Evolutionary conservation across 108 stramenopile genomes (phyloP).

Genomic region (Cyclotella distinguenda): DNA sequence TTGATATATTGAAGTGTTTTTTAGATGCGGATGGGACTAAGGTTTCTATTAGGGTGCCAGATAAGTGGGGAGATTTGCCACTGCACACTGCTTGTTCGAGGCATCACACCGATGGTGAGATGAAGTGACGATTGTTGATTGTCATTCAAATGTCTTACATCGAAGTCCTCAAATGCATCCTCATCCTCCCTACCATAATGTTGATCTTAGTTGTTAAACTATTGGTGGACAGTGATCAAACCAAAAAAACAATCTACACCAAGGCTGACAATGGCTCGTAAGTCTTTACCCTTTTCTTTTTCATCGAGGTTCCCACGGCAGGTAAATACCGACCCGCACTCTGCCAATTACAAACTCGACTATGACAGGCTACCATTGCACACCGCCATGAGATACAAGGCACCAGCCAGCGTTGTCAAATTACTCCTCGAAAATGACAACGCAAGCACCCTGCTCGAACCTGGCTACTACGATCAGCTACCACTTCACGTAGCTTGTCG

Average conservation of each 20-base stretch:
- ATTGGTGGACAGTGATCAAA: conserved; percentile 53
- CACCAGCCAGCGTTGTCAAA: conserved; percentile 51
- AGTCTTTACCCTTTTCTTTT: too few species aligned
- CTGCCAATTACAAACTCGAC: too few species aligned
- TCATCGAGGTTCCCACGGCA: too few species aligned
- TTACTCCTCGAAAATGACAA: conserved; percentile 50
- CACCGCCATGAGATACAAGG: conserved; percentile 60
- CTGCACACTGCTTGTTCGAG: conserved; percentile 39
- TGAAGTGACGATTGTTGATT: not conserved
- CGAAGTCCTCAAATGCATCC: too few species aligned
- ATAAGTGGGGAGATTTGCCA: conserved; percentile 63
- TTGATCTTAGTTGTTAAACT: conserved; percentile 43
- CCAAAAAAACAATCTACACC: conserved; percentile 41
- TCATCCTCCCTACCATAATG: conserved; percentile 17
- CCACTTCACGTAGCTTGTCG: conserved; percentile 71
- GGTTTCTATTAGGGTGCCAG: conserved; percentile 39
- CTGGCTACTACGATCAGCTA: conserved; percentile 51
- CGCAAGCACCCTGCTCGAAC: conserved; percentile 39
- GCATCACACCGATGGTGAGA: conserved; percentile 24
- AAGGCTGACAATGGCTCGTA: conserved; percentile 51
- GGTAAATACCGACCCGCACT: too few species aligned
- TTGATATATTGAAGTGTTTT: conserved; percentile 54
- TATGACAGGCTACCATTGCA: conserved; percentile 56
- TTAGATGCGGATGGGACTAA: conserved; percentile 52
- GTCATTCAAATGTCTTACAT: too few species aligned